phyloP scores from a whole-genome alignment of 352 stramenopile species.

The Phytophthora hybrid region DNA sequence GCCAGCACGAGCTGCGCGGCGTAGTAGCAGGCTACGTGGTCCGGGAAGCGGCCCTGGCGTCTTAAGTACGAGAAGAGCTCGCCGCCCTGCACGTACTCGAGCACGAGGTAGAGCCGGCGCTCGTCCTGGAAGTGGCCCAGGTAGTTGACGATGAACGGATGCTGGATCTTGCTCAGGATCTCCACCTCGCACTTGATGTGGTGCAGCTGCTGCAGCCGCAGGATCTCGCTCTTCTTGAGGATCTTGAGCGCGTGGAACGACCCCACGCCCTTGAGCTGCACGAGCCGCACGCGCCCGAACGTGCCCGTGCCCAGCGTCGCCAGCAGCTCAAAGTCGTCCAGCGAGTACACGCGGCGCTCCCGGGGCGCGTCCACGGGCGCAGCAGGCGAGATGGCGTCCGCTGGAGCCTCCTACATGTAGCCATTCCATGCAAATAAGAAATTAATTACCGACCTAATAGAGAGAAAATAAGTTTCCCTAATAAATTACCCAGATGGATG shows the following conservation, averaged over 20 bases:
- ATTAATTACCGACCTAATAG: background rate
- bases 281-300: conserved; percentile 89
- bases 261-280: conserved; percentile 66
- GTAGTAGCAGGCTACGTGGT: conserved; percentile 92
- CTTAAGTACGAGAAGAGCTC: conserved; percentile 94
- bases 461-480: too few relatives aligned
- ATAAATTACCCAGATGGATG: background rate
- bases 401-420: conserved; percentile 43
- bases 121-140: conserved; percentile 92
- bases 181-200: conserved; percentile 94
- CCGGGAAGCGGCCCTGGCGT: conserved; percentile 78
- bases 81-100: conserved; percentile 94
- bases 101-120: conserved; percentile 87
- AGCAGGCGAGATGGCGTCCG: conserved; percentile 64
- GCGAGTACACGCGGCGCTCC: conserved; percentile 50
- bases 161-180: conserved; percentile 87
- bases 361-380: conserved; percentile 38
- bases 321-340: conserved; percentile 83
- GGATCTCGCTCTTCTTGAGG: conserved; percentile 93
- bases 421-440: background rate
- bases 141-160: conserved; percentile 93
- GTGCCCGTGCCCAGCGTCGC: conserved; percentile 89
- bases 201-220: conserved; percentile 90
- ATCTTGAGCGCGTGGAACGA: conserved; percentile 92
- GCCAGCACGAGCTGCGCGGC: conserved; percentile 88